Percentiles rank a stretch among this genome's conserved stretches.
phyloP scores from a whole-genome alignment of 1,284 basidiomycete species.

The Tilletia walkeri region DNA sequence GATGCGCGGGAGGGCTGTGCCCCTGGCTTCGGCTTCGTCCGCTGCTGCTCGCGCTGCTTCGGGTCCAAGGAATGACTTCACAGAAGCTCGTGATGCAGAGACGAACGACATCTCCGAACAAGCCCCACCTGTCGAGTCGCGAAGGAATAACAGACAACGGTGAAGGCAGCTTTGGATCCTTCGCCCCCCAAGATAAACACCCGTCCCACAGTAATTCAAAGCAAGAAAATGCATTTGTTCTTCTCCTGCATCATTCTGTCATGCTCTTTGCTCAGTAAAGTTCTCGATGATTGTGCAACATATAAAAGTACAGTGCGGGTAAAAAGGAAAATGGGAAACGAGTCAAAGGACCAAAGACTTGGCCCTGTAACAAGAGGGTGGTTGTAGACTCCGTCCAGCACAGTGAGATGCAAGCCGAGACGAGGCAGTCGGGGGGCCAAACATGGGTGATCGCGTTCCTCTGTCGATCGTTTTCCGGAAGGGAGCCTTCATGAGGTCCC shows the following conservation, averaged over 20 bases:
- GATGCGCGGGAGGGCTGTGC: background rate
- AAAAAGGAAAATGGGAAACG: background rate
- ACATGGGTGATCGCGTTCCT: no score
- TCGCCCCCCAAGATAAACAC: no score
- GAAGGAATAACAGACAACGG: no score
- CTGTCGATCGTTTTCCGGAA: no score
- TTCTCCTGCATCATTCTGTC: background rate
- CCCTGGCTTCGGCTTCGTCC: background rate
- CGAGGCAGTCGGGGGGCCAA: no score
- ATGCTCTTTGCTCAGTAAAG: background rate
- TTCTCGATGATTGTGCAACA: background rate
- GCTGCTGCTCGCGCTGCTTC: background rate
- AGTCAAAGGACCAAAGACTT: no score
- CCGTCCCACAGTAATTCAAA: background rate
- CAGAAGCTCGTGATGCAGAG: background rate
- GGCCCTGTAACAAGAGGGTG: no score
- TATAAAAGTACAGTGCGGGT: background rate
- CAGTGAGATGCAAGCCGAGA: no score
- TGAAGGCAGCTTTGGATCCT: no score
- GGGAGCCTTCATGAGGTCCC: no score
- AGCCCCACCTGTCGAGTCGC: background rate
- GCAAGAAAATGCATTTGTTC: no score
- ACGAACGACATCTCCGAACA: background rate
- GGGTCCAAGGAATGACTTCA: conserved; percentile 5
- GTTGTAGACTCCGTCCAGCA: no score